Percentiles rank a stretch among this genome's conserved stretches.
Conservation (phyloP, 2,329 filamentous ascomycete genomes). For the Sporothrix mexicana region DNA sequence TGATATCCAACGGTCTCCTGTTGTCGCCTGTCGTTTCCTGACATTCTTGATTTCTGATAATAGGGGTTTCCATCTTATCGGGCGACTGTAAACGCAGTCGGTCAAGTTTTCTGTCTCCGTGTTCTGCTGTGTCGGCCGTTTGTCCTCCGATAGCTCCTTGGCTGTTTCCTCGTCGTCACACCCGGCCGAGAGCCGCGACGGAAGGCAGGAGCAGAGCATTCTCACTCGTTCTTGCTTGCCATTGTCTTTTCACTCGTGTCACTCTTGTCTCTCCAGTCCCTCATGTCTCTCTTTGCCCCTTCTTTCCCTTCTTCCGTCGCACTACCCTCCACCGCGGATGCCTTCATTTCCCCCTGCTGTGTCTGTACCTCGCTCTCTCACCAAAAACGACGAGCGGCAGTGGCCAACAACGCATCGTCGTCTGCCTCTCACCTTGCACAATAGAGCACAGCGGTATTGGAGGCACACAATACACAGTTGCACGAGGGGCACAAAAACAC, state of each 20-base stretch:
- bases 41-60: not conserved
- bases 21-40: not conserved
- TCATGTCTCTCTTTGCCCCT: not conserved
- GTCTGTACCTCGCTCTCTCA: conserved; percentile 16
- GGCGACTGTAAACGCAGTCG: too few relatives aligned
- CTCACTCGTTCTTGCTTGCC: not conserved
- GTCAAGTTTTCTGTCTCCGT: not conserved
- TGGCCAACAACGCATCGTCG: not conserved
- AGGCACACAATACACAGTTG: not conserved
- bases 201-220: not conserved
- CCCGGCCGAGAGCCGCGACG: conserved; percentile 10
- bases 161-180: conserved; percentile 11
- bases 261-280: not conserved
- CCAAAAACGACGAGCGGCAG: not conserved
- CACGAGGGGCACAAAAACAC: not conserved
- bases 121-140: not conserved
- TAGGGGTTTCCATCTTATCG: not conserved
- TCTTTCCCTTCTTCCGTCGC: conserved; percentile 2
- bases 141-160: conserved; percentile 4
- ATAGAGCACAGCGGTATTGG: conserved; percentile 1
- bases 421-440: conserved; percentile 9
- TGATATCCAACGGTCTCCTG: not conserved
- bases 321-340: conserved; percentile 14
- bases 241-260: not conserved
- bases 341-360: conserved; percentile 25